phyloP scores from a whole-genome alignment of 208 protist species.

The Endotrypanum monterogeii region DNA sequence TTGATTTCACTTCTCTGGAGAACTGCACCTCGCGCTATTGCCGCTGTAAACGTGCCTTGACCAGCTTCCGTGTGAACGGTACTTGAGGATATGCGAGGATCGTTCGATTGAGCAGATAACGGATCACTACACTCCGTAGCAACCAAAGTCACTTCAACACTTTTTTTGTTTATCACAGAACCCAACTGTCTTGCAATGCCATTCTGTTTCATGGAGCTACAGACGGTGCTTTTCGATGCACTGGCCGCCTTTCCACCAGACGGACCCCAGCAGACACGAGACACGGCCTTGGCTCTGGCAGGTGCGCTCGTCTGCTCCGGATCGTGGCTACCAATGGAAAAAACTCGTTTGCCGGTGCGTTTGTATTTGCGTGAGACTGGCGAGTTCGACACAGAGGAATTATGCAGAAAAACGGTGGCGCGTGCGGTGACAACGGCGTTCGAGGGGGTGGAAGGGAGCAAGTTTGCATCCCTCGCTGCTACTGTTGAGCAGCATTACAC shows the following conservation, averaged over 20 bases:
- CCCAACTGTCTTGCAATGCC: neutral
- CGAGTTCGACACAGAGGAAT: slow-evolving; percentile 19
- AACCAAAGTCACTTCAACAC: neutral
- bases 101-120: neutral
- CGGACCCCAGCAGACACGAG: slow-evolving; percentile 3
- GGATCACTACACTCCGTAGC: neutral
- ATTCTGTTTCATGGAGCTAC: slow-evolving; percentile 19
- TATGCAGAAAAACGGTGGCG: slow-evolving; percentile 1
- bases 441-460: no score
- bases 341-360: slow-evolving; percentile 25
- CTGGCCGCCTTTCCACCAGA: slow-evolving; percentile 6
- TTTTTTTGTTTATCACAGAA: neutral
- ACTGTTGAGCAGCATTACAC: no score
- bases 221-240: slow-evolving; percentile 17
- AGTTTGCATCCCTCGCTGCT: no score
- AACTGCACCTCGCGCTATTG: neutral
- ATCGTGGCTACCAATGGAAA: slow-evolving; percentile 29
- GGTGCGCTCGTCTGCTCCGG: slow-evolving; percentile 21
- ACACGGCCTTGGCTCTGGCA: slow-evolving; percentile 24
- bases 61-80: neutral
- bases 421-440: slow-evolving; percentile 14
- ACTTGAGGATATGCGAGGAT: neutral
- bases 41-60: neutral
- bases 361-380: slow-evolving; percentile 16
- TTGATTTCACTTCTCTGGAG: no score